A percentile compares a stretch with the other conserved stretches of the same genome.
Conservation (phyloP, 139 green algal genomes). For the Spirogloea muscicola region DNA sequence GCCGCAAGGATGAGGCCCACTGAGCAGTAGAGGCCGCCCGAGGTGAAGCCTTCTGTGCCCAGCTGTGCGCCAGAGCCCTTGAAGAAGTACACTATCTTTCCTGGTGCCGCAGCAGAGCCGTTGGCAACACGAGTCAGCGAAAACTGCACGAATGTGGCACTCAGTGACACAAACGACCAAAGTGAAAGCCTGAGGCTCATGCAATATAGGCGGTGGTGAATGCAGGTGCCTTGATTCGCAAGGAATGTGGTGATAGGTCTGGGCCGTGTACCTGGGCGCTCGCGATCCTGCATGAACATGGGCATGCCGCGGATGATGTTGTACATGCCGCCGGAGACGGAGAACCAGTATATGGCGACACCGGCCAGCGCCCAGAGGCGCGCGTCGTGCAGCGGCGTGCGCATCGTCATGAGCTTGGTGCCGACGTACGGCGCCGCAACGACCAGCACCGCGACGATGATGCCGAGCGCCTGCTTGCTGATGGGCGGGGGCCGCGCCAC, state of each 20-base stretch:
- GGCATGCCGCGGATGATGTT: constrained; percentile 50
- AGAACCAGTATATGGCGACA: constrained; percentile 41
- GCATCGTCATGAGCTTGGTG: constrained; percentile 3
- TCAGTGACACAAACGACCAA: too few species aligned
- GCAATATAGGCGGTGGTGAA: too few species aligned
- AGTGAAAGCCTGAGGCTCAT: too few species aligned
- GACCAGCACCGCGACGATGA: constrained; percentile 3
- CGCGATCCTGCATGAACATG: constrained; percentile 30
- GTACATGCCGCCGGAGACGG: constrained; percentile 47
- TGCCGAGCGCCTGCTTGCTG: constrained; percentile 6
- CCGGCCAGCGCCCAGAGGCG: constrained; percentile 13
- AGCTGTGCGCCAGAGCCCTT: constrained; percentile 24
- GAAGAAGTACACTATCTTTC: constrained; percentile 36
- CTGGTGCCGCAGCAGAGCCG: too few species aligned
- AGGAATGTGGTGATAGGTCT: too few species aligned
- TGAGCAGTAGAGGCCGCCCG: constrained; percentile 16
- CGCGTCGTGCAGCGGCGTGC: constrained; percentile 24
- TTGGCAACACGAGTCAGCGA: too few species aligned
- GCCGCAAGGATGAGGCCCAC: constrained; percentile 27
- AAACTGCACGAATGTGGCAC: too few species aligned
- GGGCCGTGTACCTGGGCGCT: constrained; percentile 7
- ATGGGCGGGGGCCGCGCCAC: constrained; percentile 27
- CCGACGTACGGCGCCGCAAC: constrained; percentile 9
- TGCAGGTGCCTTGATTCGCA: too few species aligned
- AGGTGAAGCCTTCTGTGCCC: constrained; percentile 33